Base-by-base conservation (phyloP, 805 yeast genomes). In the Metschnikowia shivogae region DNA sequence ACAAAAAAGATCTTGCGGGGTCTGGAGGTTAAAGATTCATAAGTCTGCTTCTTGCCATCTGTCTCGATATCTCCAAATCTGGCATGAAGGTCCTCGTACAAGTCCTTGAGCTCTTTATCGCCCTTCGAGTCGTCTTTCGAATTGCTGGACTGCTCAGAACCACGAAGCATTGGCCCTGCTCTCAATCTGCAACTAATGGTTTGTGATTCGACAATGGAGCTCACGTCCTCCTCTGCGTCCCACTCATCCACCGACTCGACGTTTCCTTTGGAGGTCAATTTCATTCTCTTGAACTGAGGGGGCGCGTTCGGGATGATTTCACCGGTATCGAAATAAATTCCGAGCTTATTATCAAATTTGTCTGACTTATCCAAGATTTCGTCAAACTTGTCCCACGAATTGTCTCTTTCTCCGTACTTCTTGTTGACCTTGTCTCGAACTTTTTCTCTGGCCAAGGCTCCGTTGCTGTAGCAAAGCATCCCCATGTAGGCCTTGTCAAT, bases 401-500 rank as follows among this genome's bases (percentile, higher is more conserved):
- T 63, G 4, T 62, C 61, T 2, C 56, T 53, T 11, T 58, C 48
- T 1, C 59, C 56, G 45, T 68, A 65, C 53, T 74, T 69, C 33
- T 64, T 62, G 57, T 84, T 85, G 27, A 88, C 49, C 20, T 67
- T 70, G 62, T 89, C 84, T 40, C 93, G 73, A 9, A 89, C 72
- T 46, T 74, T 73, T 57, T 89, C 96, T 52, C 97, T 72, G 0
- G 97, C 96, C 39, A 89, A 67, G 0, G 96, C 78, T 0, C 97
- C 97, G 61, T 89, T 89, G 59, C 95, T 86, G 63, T 89, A 89
- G 62, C 97, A 89, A 44, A 90, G 79, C 97, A 89, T 89, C 19
- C 95, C 96, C 97, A 89, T 90, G 61, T 81, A 89, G 31, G 84
- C 81, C 31, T 73, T 74, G 0, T 78, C 77, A 49, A 86, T 77